Evolutionary conservation across 2,329 filamentous ascomycete species (phyloP), one percentile per base, ranked within the genome.

Genomic region (Aspergillus brasiliensis): DNA sequence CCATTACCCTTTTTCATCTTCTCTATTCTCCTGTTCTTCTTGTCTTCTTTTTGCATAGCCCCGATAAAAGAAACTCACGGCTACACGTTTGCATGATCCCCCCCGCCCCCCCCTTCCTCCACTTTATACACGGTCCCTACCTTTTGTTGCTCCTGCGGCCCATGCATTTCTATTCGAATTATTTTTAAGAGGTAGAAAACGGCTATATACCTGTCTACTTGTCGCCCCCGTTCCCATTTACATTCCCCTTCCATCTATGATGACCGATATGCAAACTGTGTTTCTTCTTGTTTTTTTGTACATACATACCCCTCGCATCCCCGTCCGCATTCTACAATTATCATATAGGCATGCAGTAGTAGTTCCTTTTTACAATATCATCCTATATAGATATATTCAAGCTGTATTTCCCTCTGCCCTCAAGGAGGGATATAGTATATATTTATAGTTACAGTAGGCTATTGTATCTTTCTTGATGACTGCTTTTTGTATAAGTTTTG

Each of bases 261-360:
- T 46, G 51, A 54, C 40, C 40, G 56, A 58, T 42, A 48, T 34
- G 28, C 40, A 44, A 46, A 34, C 13, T 34, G 31, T 34, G 31
- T 34, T 34, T 34, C 2, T 5, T 34, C n/a, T n/a, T n/a, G n/a
- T 31, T 55, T 37, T 38, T 52, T n/a, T 62, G 60, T 62, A 61
- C 58, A 58, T 61, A 61, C 61, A 61, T 63, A 61, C 58, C 55
- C 57, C 17, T 37, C 31, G 13, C 11, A 19, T 34, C 34, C 28
- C 49, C 28, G n/a, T 47, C 34, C 46, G 10, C 21, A 25, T 38
- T 15, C 11, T 15, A 34, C 31, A 34, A 5, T 34, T 25, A 38
- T 19, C 34, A 25, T 52, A 52, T 52, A 52, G 49, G 23, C 17
- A 37, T 21, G 19, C 25, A 23, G 38, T 34, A 34, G 31, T 34